A percentile compares a stretch with the other conserved stretches of the same genome.
Evolutionary conservation across 2,329 filamentous ascomycete species (phyloP).

Genomic region (Fusarium equiseti): DNA sequence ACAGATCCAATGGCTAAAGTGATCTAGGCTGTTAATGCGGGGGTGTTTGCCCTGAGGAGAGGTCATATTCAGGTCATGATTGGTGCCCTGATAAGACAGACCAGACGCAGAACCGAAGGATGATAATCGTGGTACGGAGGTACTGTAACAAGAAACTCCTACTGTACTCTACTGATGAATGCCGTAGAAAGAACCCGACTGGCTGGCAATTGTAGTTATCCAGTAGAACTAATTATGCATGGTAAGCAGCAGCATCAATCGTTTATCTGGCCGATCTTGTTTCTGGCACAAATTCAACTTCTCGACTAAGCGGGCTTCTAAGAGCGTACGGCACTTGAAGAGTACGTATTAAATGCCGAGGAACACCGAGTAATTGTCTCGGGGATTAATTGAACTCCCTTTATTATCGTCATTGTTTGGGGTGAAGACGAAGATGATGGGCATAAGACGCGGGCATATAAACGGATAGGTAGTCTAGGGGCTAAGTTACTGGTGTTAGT

Average conservation of each 20-base stretch:
- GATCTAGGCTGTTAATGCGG: conserved; percentile 12
- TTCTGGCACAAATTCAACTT: not conserved
- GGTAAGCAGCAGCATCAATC: conserved; percentile 8
- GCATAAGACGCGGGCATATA: not conserved
- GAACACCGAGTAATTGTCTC: not conserved
- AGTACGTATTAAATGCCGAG: conserved; percentile 8
- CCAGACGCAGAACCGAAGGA: not conserved
- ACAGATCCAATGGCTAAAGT: not conserved
- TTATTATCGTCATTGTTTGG: not conserved
- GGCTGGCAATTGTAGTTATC: not conserved
- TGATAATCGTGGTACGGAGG: not conserved
- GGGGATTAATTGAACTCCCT: not conserved
- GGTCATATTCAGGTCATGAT: conserved; percentile 1
- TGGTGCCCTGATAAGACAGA: conserved; percentile 11
- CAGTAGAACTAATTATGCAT: not conserved
- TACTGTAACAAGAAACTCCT: not conserved
- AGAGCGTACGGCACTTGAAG: not conserved
- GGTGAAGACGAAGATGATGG: not conserved
- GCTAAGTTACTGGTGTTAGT: not conserved
- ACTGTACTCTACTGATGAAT: not conserved
- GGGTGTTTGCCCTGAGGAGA: conserved; percentile 8
- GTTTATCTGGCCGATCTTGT: not conserved
- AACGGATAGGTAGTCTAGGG: not conserved
- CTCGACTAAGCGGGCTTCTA: not conserved
- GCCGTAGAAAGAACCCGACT: not conserved